These are phyloP conservation scores for Chlamydomonas eustigma DNA, from an alignment of 139 green algal species.

Conservation along the genomic window DNA sequence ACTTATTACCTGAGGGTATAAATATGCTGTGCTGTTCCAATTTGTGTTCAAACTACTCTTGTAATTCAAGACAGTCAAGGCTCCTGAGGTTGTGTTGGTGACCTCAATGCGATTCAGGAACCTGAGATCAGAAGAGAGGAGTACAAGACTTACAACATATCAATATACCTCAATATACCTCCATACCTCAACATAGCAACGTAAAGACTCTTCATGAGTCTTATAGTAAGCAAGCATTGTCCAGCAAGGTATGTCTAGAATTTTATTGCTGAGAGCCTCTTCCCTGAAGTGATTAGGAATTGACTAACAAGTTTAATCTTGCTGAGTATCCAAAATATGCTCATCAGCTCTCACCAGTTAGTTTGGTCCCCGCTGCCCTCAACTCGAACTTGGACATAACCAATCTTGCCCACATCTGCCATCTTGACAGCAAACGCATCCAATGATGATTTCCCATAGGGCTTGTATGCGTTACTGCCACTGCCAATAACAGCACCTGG, in stretches of 20 bases:
- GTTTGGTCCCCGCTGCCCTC: background rate
- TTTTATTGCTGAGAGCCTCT: too few relatives aligned
- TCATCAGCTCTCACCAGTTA: background rate
- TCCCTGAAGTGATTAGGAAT: too few relatives aligned
- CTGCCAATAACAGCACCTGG: background rate
- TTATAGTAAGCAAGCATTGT: too few relatives aligned
- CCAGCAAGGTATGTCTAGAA: too few relatives aligned
- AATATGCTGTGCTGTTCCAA: background rate
- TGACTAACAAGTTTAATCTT: too few relatives aligned
- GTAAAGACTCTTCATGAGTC: too few relatives aligned
- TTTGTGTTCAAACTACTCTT: background rate
- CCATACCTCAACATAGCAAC: too few relatives aligned
- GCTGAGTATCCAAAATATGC: background rate
- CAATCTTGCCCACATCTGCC: slow-evolving; percentile 12
- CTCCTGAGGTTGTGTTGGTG: background rate
- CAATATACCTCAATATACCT: too few relatives aligned
- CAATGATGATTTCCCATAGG: background rate
- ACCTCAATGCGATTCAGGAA: slow-evolving; percentile 6
- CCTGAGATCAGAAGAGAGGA: background rate
- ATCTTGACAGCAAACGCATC: slow-evolving; percentile 2
- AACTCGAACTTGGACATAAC: background rate
- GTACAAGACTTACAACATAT: too few relatives aligned
- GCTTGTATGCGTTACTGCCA: background rate
- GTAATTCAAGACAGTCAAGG: background rate
- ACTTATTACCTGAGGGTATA: background rate